phyloP scores from a whole-genome alignment of 2,329 filamentous ascomycete species.

The Neofusicoccum sp. region DNA sequence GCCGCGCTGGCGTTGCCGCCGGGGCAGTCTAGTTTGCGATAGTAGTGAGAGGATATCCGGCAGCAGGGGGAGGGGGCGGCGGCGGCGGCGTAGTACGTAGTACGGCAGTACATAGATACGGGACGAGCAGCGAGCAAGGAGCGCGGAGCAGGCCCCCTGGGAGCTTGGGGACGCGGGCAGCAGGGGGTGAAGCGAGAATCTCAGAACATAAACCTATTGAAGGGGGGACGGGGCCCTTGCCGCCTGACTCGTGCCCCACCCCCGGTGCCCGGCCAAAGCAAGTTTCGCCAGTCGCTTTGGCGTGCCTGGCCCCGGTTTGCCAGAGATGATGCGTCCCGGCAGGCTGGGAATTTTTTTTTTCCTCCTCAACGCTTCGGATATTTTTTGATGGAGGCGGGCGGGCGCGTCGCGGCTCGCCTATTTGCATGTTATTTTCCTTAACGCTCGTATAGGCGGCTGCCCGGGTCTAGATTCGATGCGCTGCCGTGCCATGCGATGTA shows the following conservation, averaged over 20 bases:
- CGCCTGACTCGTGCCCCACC: neutral
- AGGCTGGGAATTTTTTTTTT: neutral
- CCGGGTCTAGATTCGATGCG: neutral
- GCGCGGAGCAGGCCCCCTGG: too few relatives aligned
- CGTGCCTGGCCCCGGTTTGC: neutral
- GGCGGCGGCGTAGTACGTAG: too few relatives aligned
- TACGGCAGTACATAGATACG: neutral
- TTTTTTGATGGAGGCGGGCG: too few relatives aligned
- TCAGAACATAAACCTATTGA: neutral
- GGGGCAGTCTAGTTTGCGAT: too few relatives aligned
- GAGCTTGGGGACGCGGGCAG: too few relatives aligned
- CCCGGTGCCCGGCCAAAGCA: too few relatives aligned
- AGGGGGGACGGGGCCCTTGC: neutral
- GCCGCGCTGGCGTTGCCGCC: too few relatives aligned
- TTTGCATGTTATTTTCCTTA: neutral
- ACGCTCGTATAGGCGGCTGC: neutral
- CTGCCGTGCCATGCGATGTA: conserved; percentile 9
- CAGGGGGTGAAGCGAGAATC: neutral
- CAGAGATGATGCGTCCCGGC: neutral
- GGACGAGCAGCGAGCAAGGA: neutral
- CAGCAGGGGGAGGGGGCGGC: too few relatives aligned
- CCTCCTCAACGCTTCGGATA: neutral
- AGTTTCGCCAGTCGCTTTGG: neutral
- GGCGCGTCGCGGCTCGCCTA: neutral
- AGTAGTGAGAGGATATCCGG: too few relatives aligned